A percentile compares a stretch with the other conserved stretches of the same genome.
Conservation (phyloP, 441 rosid genomes). For the Adansonia rubrostipa region DNA sequence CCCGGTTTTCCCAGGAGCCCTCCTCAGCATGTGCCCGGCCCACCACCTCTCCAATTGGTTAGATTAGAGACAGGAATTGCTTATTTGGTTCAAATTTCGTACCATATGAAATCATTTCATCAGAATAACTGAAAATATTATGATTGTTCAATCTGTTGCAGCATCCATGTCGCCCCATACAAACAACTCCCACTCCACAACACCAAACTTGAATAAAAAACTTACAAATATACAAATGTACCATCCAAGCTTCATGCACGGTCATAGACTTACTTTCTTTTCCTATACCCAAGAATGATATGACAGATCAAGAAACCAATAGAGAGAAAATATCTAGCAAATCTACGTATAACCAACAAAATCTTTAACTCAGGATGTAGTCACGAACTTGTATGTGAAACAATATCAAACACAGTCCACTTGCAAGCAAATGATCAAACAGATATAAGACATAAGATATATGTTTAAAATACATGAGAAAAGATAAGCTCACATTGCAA, state of each 20-base stretch:
- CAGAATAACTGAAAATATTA: not conserved
- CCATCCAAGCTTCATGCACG: not conserved
- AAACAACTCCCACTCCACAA: not conserved
- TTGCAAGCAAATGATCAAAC: not conserved
- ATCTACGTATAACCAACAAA: not conserved
- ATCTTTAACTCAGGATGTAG: not conserved
- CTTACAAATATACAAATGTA: not conserved
- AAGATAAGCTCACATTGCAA: constrained; percentile 14
- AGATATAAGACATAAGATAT: not conserved
- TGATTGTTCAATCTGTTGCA: not conserved
- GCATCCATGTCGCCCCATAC: not conserved
- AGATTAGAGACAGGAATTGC: not conserved
- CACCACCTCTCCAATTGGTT: not conserved
- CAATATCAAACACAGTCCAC: not conserved
- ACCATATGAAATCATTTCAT: not conserved
- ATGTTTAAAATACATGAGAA: constrained; percentile 2
- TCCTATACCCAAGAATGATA: not conserved
- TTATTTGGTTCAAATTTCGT: not conserved
- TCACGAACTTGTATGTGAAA: not conserved
- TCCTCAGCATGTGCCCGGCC: not conserved
- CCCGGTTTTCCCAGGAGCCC: not conserved
- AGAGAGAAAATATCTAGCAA: not conserved
- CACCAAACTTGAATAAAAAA: not conserved
- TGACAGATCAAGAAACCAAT: not conserved
- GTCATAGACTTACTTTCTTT: not conserved